These are phyloP conservation scores for Anthoceros angustus DNA, from an alignment of 225 moss, liverwort and hornwort genomes.

Conservation along the genomic window DNA sequence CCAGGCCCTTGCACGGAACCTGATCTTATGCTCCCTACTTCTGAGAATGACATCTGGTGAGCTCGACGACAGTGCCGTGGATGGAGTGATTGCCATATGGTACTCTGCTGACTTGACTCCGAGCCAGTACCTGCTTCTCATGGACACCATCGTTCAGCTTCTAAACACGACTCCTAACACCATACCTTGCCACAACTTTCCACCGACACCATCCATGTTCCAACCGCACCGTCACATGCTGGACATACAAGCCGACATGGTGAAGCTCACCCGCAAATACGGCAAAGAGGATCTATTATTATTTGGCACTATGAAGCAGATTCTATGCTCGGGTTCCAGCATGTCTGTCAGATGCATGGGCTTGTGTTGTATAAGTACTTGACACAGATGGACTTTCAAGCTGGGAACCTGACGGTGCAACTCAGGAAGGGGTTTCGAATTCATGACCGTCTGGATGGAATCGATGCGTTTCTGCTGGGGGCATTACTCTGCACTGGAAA, in stretches of 20 bases:
- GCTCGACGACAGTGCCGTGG: not conserved
- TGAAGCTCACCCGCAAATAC: not conserved
- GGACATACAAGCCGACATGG: not conserved
- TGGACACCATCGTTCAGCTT: not conserved
- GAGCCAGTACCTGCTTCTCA: not conserved
- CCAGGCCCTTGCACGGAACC: not conserved
- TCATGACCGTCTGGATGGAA: not conserved
- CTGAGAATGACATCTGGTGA: not conserved
- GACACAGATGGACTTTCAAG: not conserved
- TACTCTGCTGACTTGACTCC: not conserved
- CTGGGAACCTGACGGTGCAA: not conserved
- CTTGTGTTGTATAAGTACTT: not conserved
- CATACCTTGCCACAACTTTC: not conserved
- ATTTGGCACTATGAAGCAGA: not conserved
- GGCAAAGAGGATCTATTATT: not conserved
- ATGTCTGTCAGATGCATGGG: not conserved
- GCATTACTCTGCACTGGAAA: not conserved
- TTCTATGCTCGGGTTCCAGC: not conserved
- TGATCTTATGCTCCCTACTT: not conserved
- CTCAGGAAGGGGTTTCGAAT: not conserved
- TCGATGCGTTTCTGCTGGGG: not conserved
- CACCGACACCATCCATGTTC: not conserved
- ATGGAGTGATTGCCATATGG: conserved; percentile 2
- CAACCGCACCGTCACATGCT: not conserved
- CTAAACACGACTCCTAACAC: not conserved